Percentiles rank a stretch among this genome's conserved stretches.
Evolutionary conservation across 2,329 filamentous ascomycete species (phyloP).

Genomic region (Phialophora verrucosa): DNA sequence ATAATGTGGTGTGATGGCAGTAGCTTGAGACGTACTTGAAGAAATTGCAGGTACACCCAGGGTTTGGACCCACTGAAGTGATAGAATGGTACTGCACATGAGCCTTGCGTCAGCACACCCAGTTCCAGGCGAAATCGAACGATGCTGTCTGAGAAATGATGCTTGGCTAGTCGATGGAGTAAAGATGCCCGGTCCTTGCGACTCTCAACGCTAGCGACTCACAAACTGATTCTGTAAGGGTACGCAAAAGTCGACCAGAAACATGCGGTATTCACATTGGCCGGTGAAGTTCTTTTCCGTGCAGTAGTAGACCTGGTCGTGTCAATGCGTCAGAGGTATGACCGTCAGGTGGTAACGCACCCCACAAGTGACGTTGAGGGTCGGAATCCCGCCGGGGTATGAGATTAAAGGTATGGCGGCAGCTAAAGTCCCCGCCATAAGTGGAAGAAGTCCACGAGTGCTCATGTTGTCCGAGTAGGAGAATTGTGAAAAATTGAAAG

Average conservation of each 20-base stretch:
- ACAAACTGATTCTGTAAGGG: neutral
- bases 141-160: neutral
- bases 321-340: neutral
- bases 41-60: neutral
- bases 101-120: neutral
- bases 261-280: slow-evolving; percentile 1
- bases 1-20: neutral
- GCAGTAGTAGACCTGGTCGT: slow-evolving; percentile 5
- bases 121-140: neutral
- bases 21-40: neutral
- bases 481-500: neutral
- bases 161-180: neutral
- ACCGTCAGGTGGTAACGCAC: neutral
- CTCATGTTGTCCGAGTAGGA: neutral
- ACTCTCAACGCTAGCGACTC: neutral
- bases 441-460: neutral
- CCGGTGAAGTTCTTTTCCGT: neutral
- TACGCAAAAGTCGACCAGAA: neutral
- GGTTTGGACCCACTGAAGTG: neutral
- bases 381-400: neutral
- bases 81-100: slow-evolving; percentile 1
- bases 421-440: neutral
- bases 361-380: neutral
- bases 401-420: neutral
- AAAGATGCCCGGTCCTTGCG: neutral